Evolutionary conservation across 306 rosid species (phyloP), one percentile per base, ranked within the genome.

Genomic region (Boehmeria nivea): DNA sequence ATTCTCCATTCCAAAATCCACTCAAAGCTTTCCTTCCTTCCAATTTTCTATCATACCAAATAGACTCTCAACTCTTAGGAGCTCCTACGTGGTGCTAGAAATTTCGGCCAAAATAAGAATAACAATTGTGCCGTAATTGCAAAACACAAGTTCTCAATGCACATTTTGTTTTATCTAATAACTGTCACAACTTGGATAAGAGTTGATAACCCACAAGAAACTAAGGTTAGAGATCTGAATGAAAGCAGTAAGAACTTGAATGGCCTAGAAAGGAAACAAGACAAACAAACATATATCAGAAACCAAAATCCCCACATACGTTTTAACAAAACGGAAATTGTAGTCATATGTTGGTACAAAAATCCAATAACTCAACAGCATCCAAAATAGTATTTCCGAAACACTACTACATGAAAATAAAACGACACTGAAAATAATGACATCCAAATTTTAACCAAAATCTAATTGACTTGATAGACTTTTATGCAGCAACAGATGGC

Each of bases 401-500:
- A 25, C 49, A 56, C 33, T 15, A 17, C 64, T 57, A 56, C 11
- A 27, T 23, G 42, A 51, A 42, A 62, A 49, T 31, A 23, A 56
- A 60, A 12, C 25, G 37, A 39, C 17, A 56, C n/a, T n/a, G n/a
- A 4, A 52, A 61, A 50, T 47, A 55, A 14, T 8, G 20, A 57
- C 18, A 42, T 20, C 24, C 50, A 48, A 45, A 52, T 65, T 16
- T 47, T 2, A 66, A 60, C 44, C 56, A n/a, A n/a, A n/a, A n/a
- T n/a, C 61, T 55, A 72, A 61, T 19, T 4, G 38, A 11, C 38
- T 54, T 27, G 46, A 45, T 10, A 9, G 19, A 34, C 8, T 45
- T 21, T 54, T 78, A 79, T 43, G 85, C 81, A 2, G 60, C 68
- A 48, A 65, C 8, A 14, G 85, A 72, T 18, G 85, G 82, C 72